Evolutionary conservation across 2,329 filamentous ascomycete genomes (phyloP).

Genomic region (Trichoderma sp.): DNA sequence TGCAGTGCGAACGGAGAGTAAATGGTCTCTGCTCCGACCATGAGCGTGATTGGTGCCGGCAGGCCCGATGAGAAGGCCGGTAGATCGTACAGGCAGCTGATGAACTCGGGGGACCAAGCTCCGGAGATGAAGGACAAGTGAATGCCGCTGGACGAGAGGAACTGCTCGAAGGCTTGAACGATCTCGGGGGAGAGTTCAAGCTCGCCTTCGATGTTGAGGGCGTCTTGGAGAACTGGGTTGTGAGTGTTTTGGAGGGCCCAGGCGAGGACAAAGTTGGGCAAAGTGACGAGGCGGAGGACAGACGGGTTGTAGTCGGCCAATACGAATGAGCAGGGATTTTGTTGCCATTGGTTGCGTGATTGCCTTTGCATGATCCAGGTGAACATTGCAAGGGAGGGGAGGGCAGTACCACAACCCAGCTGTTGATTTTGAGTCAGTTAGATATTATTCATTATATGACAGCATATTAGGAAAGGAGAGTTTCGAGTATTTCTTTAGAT

Average conservation of each 20-base stretch:
- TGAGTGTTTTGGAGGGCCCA: slow-evolving; percentile 55
- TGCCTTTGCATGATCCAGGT: slow-evolving; percentile 51
- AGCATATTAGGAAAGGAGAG: neutral
- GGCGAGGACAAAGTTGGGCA: slow-evolving; percentile 73
- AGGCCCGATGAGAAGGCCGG: slow-evolving; percentile 18
- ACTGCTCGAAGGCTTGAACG: slow-evolving; percentile 55
- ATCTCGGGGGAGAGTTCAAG: slow-evolving; percentile 62
- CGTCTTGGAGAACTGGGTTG: slow-evolving; percentile 41
- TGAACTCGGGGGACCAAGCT: slow-evolving; percentile 67
- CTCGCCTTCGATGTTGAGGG: slow-evolving; percentile 55
- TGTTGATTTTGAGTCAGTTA: slow-evolving; percentile 33
- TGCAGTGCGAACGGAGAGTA: slow-evolving; percentile 72
- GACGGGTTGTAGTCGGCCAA: slow-evolving; percentile 78
- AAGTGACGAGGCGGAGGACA: slow-evolving; percentile 73
- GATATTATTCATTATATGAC: neutral
- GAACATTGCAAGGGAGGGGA: slow-evolving; percentile 71
- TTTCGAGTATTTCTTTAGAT: slow-evolving; percentile 27
- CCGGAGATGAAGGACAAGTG: slow-evolving; percentile 68
- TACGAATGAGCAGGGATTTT: slow-evolving; percentile 53
- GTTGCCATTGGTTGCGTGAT: slow-evolving; percentile 14
- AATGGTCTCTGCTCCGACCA: slow-evolving; percentile 78
- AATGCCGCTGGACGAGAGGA: slow-evolving; percentile 52
- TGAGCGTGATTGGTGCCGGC: slow-evolving; percentile 40
- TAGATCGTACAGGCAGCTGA: slow-evolving; percentile 53
- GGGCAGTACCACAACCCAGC: slow-evolving; percentile 76